Percentiles rank a stretch among this genome's conserved stretches.
Conservation (phyloP, 148 eudicot genomes). For the Tetragonia tetragonoides region DNA sequence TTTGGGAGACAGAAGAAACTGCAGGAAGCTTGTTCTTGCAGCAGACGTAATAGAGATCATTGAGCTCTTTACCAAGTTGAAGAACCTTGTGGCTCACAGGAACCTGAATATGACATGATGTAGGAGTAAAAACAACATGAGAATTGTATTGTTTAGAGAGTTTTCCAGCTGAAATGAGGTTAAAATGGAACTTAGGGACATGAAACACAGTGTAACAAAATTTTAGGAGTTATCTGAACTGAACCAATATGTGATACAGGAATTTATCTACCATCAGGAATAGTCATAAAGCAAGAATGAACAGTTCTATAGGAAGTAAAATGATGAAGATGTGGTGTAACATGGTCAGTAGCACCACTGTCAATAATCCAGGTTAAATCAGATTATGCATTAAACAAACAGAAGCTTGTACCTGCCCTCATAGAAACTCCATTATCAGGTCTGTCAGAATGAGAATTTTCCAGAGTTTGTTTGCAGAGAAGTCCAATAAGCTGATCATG, state of each 20-base stretch:
- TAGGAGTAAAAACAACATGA: neutral
- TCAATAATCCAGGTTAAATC: no score
- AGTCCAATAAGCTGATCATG: no score
- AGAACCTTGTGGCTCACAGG: neutral
- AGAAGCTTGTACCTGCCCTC: no score
- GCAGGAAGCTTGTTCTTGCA: no score
- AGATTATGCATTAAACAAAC: no score
- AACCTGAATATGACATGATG: neutral
- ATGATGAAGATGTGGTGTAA: neutral
- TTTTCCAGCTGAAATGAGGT: neutral
- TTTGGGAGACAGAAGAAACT: neutral
- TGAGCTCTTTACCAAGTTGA: neutral
- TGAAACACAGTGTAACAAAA: neutral
- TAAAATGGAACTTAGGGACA: conserved; percentile 8
- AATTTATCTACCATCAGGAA: neutral
- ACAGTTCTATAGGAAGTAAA: no score
- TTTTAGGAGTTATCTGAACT: neutral
- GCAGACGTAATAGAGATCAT: neutral
- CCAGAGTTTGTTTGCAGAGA: no score
- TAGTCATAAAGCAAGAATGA: neutral
- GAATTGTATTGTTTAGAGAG: neutral
- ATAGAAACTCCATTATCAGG: no score
- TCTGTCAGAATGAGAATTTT: no score
- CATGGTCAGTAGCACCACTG: no score
- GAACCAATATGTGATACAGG: neutral